Percentiles rank a stretch among this genome's conserved stretches.
phyloP scores from a whole-genome alignment of 108 stramenopile species.

The Fistulifera pelliculosa region DNA sequence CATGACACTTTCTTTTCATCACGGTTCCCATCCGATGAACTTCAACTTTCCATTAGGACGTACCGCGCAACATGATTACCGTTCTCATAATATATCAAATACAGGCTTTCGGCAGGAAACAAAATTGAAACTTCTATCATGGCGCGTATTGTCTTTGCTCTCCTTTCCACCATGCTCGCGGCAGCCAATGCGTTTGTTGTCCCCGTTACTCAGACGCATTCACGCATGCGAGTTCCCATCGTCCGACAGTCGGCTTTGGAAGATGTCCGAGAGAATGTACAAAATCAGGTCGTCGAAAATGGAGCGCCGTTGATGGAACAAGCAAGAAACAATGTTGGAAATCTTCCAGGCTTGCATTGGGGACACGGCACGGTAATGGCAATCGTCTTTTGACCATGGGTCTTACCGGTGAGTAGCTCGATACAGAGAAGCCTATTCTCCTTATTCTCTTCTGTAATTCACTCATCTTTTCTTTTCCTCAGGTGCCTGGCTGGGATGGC shows the following conservation, averaged over 20 bases:
- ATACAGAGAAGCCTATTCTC: neutral
- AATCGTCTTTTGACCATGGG: slow-evolving; percentile 34
- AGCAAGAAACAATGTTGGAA: slow-evolving; percentile 26
- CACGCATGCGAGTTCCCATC: neutral
- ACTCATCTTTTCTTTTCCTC: too few relatives aligned
- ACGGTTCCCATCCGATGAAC: too few relatives aligned
- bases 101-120: too few relatives aligned
- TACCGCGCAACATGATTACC: too few relatives aligned
- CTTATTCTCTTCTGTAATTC: neutral
- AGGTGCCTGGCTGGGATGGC: slow-evolving; percentile 29
- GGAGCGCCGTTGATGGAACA: slow-evolving; percentile 27
- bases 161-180: too few relatives aligned
- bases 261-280: slow-evolving; percentile 17
- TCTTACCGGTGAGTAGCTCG: slow-evolving; percentile 3
- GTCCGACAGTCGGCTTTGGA: slow-evolving; percentile 20
- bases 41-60: too few relatives aligned
- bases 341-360: slow-evolving; percentile 30
- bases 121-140: too few relatives aligned
- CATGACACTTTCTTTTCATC: too few relatives aligned
- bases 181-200: too few relatives aligned
- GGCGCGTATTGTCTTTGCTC: too few relatives aligned
- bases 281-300: slow-evolving; percentile 26
- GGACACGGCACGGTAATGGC: slow-evolving; percentile 36
- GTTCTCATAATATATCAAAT: too few relatives aligned
- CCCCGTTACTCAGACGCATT: too few relatives aligned